Base-by-base conservation (phyloP, 305 asterid species). In the Fraxinus albicans region DNA sequence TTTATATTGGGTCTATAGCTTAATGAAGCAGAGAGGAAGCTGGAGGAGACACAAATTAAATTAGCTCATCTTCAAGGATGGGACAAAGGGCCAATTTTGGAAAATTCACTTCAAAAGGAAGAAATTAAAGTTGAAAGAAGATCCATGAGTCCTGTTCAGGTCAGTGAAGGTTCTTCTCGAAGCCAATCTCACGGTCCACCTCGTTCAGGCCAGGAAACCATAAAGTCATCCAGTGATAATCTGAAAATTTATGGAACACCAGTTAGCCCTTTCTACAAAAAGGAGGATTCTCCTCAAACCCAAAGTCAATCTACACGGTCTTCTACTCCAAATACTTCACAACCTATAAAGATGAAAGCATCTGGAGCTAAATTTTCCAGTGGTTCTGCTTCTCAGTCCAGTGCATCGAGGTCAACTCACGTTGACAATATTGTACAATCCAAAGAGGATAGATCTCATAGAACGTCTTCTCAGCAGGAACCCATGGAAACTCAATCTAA, bases 1-100 rank as follows among this genome's bases (percentile, higher is more conserved):
- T 63, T 76, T 81, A 79, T 19, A 81, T 79, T 76, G 42, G 50
- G 73, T 44, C 74, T 88, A 83, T 89, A 90, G 92, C 91, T 89
- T 75, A 89, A 84, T 35, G 86, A 73, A 77, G 85, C 88, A 31
- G 88, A 87, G 78, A 87, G 74, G 75, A 85, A 79, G 79, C 81
- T 90, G 80, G 84, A 83, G 53, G 86, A 85, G 2, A 55, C 88
- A 35, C 84, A 88, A 80, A 69, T 6, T 74, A 83, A 89, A 77
- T 74, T 90, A 82, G 90, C 86, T 79, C 83, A 78, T 6, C 78
- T 80, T 81, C 85, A 85, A 73, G 80, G 85, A 31, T 74, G 8
- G 38, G 85, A 72, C 82, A 82, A 73, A 72, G 74, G 78, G 23
- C 42, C 36, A 44, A 72, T 74, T 25, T 70, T 86, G 77, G 82